Evolutionary conservation across 768 basidiomycete species (phyloP), one percentile per base, ranked within the genome.

Genomic region (Hericium alpestre): DNA sequence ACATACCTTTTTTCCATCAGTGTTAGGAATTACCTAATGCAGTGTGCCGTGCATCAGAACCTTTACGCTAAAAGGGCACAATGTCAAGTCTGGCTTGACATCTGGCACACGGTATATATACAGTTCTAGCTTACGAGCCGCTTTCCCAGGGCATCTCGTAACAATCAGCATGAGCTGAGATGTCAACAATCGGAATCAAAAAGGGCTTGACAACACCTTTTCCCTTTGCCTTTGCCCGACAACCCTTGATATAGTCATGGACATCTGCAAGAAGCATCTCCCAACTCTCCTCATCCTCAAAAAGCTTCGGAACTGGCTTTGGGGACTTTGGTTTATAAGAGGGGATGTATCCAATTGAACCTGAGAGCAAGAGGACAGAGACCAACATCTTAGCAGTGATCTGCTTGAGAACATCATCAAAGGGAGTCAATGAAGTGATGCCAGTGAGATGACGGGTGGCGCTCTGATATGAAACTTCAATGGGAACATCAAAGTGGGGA

Each of bases 281-380:
- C 49, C 53, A 65, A n/a, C 48, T 46, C 10, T 54, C 18, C 11
- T 54, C 47, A 50, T 59, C 59, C 38, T 64, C 63, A 4, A 64
- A 55, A 9, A 60, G 55, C 56, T 64, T 64, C 1, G 63, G 58
- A 20, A 63, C 53, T 18, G 65, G 63, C 43, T 64, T 66, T 2
- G 56, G 52, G 32, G 27, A 59, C 51, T 64, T 64, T 18, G 61
- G 57, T 23, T 52, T 23, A 38, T 56, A 64, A 7, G 61, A 64
- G 4, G 59, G 51, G 11, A 60, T 47, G 38, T 62, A 64, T 3
- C 63, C 65, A 54, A 65, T 52, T 27, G 25, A 27, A 4, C 32
- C 49, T 18, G 64, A 15, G 18, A 55, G 54, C 11, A 20, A 38
- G 12, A 25, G n/a, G 10, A 46, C n/a, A n/a, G 38, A 10, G n/a